Conservation (phyloP, 306 rosid species). For the Abrus precatorius region DNA sequence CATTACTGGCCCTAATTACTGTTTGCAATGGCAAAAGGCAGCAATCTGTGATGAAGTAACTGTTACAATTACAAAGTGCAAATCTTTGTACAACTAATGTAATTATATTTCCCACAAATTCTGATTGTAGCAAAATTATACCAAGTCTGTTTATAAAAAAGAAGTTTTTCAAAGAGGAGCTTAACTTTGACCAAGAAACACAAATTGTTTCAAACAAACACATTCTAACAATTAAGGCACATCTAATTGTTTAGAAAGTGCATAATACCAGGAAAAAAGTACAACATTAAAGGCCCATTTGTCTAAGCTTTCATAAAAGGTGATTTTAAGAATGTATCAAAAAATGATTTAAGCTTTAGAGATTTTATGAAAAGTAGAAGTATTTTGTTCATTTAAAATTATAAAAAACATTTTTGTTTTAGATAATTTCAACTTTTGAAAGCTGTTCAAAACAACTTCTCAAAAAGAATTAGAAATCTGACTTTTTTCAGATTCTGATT, state of each 20-base stretch:
- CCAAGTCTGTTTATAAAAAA: not conserved
- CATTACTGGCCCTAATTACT: not conserved
- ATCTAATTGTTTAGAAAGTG: conserved; percentile 9
- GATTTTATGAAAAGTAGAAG: too few species aligned
- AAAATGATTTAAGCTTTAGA: too few species aligned
- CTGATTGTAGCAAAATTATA: conserved; percentile 1
- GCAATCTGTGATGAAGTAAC: not conserved
- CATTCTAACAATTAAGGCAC: conserved; percentile 15
- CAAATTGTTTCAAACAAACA: conserved; percentile 11
- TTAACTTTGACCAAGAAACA: conserved; percentile 8
- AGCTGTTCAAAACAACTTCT: too few species aligned
- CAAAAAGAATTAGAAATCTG: too few species aligned
- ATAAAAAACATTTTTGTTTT: too few species aligned
- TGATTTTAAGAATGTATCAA: too few species aligned
- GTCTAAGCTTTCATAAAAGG: too few species aligned
- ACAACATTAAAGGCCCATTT: not conserved
- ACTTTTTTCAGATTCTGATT: too few species aligned
- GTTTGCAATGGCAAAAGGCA: conserved; percentile 2
- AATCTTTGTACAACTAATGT: not conserved
- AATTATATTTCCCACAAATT: conserved; percentile 15
- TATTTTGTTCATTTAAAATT: too few species aligned
- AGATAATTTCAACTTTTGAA: too few species aligned
- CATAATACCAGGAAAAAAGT: conserved; percentile 24
- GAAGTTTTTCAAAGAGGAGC: not conserved
- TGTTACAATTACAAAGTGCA: not conserved